phyloP scores from a whole-genome alignment of 768 basidiomycete genomes.

The Mycena leptocephala region DNA sequence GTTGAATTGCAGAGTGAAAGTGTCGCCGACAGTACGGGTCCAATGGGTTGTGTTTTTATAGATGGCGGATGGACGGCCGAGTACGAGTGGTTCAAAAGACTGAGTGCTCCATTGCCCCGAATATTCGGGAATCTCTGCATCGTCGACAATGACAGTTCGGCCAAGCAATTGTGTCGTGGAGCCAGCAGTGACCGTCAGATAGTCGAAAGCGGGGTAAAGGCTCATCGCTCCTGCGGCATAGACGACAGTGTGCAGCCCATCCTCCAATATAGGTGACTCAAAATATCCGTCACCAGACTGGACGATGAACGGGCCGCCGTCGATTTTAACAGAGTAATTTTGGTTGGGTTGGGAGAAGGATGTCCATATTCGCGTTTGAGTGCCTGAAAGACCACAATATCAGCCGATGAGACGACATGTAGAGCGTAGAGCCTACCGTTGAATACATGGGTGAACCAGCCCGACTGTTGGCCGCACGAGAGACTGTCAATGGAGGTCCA shows the following conservation, averaged over 20 bases:
- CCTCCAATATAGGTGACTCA: constrained; percentile 49
- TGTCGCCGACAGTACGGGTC: constrained; percentile 54
- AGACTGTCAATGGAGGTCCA: constrained; percentile 54
- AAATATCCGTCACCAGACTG: constrained; percentile 51
- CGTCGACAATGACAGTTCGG: constrained; percentile 56
- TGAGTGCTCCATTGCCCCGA: constrained; percentile 53
- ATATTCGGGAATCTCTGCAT: constrained; percentile 48
- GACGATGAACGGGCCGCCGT: constrained; percentile 49
- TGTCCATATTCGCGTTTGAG: constrained; percentile 54
- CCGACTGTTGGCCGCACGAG: constrained; percentile 45
- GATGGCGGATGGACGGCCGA: constrained; percentile 47
- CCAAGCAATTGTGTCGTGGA: constrained; percentile 52
- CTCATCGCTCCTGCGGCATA: constrained; percentile 48
- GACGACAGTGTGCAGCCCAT: constrained; percentile 55
- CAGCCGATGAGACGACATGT: not conserved
- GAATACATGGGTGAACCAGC: constrained; percentile 60
- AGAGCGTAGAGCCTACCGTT: constrained; percentile 45
- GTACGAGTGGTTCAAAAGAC: constrained; percentile 27
- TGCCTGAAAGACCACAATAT: not conserved
- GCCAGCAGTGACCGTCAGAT: constrained; percentile 56
- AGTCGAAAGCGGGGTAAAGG: constrained; percentile 56
- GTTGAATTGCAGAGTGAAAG: constrained; percentile 52
- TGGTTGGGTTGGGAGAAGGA: constrained; percentile 41
- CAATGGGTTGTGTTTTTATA: constrained; percentile 55
- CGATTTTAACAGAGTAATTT: constrained; percentile 55